phyloP scores from a whole-genome alignment of 2,329 filamentous ascomycete species.

The Emmonsiellopsis sp. region DNA sequence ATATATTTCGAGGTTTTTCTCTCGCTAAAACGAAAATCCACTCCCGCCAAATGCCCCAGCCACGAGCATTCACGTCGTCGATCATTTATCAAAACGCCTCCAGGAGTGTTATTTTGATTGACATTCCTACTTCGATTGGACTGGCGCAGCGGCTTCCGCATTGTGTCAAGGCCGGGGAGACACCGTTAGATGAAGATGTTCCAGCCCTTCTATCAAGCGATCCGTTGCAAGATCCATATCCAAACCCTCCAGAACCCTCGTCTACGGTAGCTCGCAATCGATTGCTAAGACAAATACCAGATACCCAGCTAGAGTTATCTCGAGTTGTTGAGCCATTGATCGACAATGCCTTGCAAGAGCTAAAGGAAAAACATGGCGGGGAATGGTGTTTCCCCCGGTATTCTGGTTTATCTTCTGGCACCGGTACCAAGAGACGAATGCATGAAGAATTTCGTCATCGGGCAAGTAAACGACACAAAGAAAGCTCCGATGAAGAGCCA shows the following conservation, averaged over 20 bases:
- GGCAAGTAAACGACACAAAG: neutral
- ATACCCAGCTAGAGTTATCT: conserved; percentile 24
- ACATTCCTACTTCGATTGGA: conserved; percentile 51
- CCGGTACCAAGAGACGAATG: neutral
- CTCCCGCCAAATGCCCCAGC: neutral
- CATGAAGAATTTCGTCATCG: neutral
- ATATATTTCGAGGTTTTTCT: too few species aligned
- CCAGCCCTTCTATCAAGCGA: conserved; percentile 35
- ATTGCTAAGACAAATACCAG: conserved; percentile 28
- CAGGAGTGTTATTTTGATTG: conserved; percentile 42
- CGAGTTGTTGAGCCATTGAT: conserved; percentile 21
- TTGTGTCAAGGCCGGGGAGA: conserved; percentile 14
- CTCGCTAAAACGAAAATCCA: too few species aligned
- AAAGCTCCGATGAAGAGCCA: neutral
- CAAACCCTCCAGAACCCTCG: conserved; percentile 43
- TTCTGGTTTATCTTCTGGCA: conserved; percentile 4
- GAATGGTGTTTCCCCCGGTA: conserved; percentile 26
- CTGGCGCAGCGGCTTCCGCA: conserved; percentile 38
- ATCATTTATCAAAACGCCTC: conserved; percentile 45
- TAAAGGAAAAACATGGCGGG: conserved; percentile 16
- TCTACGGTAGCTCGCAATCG: conserved; percentile 33
- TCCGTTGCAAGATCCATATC: conserved; percentile 40
- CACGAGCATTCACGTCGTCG: conserved; percentile 11
- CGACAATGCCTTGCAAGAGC: conserved; percentile 27
- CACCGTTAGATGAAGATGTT: conserved; percentile 2